These are phyloP conservation scores for Avicennia marina DNA, from an alignment of 257 asterid species.

Conservation along the genomic window DNA sequence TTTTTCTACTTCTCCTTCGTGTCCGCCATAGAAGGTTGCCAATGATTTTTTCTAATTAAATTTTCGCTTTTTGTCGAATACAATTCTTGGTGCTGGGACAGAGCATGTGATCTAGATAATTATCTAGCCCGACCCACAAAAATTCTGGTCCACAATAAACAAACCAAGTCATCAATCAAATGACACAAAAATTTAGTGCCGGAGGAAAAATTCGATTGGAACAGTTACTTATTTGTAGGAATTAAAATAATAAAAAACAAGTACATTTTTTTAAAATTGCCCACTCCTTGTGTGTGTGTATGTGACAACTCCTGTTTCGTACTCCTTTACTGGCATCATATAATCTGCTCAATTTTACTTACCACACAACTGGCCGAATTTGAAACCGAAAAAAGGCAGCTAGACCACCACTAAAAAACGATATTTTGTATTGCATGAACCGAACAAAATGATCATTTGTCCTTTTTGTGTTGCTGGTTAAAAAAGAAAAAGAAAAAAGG, in stretches of 20 bases:
- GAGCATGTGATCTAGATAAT: not conserved
- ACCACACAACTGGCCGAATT: slow-evolving; percentile 15
- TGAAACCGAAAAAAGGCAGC: slow-evolving; percentile 17
- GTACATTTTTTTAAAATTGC: not conserved
- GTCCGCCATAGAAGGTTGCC: not conserved
- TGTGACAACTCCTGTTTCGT: not conserved
- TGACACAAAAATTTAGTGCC: not conserved
- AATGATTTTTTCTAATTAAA: not conserved
- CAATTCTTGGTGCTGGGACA: not conserved
- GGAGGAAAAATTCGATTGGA: not conserved
- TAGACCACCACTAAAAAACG: not conserved
- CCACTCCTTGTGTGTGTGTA: too few species aligned
- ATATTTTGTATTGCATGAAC: too few species aligned
- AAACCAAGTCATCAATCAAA: not conserved
- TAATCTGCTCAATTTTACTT: not conserved
- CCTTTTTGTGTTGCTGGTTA: too few species aligned
- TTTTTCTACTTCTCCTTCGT: too few species aligned
- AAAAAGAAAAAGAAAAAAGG: slow-evolving; percentile 4
- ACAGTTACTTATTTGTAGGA: not conserved
- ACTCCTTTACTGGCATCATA: not conserved
- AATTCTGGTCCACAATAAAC: not conserved
- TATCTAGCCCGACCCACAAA: not conserved
- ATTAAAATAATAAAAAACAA: not conserved
- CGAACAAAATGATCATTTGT: not conserved
- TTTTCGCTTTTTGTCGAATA: not conserved